Evolutionary conservation across 1,139 yeast genomes (phyloP).

Genomic region (Candida dubliniensis): DNA sequence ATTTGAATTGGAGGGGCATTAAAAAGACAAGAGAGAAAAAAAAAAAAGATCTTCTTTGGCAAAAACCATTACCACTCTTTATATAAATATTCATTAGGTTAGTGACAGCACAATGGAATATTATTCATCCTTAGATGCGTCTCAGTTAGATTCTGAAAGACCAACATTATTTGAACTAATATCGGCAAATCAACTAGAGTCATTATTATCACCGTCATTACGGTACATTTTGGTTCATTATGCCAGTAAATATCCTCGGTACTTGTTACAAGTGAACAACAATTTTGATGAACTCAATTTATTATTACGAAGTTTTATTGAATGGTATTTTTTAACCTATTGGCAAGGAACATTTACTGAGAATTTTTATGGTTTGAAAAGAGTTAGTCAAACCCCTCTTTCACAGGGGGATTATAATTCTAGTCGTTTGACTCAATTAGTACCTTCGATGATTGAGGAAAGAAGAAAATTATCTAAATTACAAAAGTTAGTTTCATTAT

Average conservation of each 20-base stretch:
- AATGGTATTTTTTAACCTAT: constrained; percentile 65
- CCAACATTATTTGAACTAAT: constrained; percentile 84
- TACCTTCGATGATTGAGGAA: constrained; percentile 53
- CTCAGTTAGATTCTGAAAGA: constrained; percentile 68
- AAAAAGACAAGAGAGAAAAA: too few relatives aligned
- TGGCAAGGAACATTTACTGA: constrained; percentile 92
- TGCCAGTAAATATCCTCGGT: constrained; percentile 75
- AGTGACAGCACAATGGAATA: constrained; percentile 58
- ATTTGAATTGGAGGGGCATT: too few relatives aligned
- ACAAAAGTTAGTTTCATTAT: constrained; percentile 61
- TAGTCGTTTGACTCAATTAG: constrained; percentile 38
- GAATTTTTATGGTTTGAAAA: constrained; percentile 85
- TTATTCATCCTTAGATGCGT: constrained; percentile 76
- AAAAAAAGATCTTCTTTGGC: too few relatives aligned
- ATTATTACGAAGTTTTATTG: constrained; percentile 62
- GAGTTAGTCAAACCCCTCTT: constrained; percentile 50
- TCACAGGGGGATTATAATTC: constrained; percentile 29
- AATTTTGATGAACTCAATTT: constrained; percentile 76
- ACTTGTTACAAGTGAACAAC: constrained; percentile 61
- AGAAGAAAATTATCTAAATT: constrained; percentile 51
- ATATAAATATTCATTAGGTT: background rate
- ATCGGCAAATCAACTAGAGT: constrained; percentile 77
- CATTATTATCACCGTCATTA: constrained; percentile 77
- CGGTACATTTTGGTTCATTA: constrained; percentile 79
- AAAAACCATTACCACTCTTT: background rate